Percentiles rank a stretch among this genome's conserved stretches.
Evolutionary conservation across 2,329 filamentous ascomycete genomes (phyloP).

Genomic region (Tolypocladium nubicola): DNA sequence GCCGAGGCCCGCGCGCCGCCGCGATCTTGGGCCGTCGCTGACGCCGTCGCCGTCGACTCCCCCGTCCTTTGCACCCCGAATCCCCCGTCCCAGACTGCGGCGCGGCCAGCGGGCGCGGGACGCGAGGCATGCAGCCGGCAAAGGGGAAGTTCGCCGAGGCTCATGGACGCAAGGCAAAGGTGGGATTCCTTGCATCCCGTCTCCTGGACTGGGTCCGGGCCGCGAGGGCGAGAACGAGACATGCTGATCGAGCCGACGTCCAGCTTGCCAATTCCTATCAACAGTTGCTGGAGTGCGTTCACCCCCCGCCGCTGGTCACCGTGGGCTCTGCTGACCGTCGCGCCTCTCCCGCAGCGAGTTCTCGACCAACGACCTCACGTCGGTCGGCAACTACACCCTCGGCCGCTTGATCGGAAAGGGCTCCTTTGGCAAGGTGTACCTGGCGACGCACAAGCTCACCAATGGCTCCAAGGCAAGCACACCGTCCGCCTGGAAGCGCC

Average conservation of each 20-base stretch:
- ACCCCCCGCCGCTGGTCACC: background rate
- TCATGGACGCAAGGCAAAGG: slow-evolving; percentile 54
- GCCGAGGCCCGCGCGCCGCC: background rate
- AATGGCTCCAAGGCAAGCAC: slow-evolving; percentile 81
- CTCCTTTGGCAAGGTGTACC: slow-evolving; percentile 96
- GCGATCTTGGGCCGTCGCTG: background rate
- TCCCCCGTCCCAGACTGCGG: background rate
- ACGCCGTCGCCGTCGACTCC: background rate
- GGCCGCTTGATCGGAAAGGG: slow-evolving; percentile 92
- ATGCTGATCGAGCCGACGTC: background rate
- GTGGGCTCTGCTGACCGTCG: background rate
- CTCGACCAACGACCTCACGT: slow-evolving; percentile 78
- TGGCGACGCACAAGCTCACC: slow-evolving; percentile 91
- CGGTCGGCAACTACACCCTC: slow-evolving; percentile 89
- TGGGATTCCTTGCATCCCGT: slow-evolving; percentile 10
- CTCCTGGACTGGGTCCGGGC: background rate
- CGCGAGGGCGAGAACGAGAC: background rate
- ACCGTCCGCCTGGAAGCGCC: background rate
- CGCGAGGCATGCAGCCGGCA: slow-evolving; percentile 39
- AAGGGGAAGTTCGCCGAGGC: slow-evolving; percentile 43
- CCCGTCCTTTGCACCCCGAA: background rate
- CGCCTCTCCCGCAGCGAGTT: slow-evolving; percentile 59
- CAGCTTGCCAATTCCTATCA: slow-evolving; percentile 96
- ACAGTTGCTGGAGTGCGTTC: slow-evolving; percentile 78
- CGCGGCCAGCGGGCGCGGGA: slow-evolving; percentile 9